Base-by-base conservation (phyloP, 2,329 filamentous ascomycete species). In the Curvularia eragrostidis region DNA sequence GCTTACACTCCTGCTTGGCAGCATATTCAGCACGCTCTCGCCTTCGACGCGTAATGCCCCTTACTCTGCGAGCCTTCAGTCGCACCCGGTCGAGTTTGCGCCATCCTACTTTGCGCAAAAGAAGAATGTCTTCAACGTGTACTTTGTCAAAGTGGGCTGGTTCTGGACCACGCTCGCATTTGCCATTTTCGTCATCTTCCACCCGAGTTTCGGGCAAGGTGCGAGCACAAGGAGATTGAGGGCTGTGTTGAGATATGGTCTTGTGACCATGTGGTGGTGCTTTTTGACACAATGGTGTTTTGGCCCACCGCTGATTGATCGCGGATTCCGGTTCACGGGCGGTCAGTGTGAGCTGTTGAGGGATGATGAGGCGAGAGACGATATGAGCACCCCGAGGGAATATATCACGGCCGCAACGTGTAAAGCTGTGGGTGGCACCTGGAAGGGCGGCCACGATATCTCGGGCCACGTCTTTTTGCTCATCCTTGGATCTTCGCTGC, bases 91-190 rank as follows among this genome's bases (percentile, higher is more conserved):
- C 56, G 73, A 76, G 39, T 76, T 82, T 4, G 85, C 89, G 49
- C 91, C 91, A 2, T 89, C 85, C 74, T 99, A 98, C 82, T 99
- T 99, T 76, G 94, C 95, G 46, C 89, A 89, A 68, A 99, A 99
- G 79, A 85, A 87, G 76, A 99, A 99, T 79, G 69, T 97, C 51
- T 90, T 98, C 84, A 99, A 99, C 75, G 78, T 90, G 46, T 85
- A 93, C 69, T 99, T 98, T 73, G 95, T 99, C 71, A 99, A 99
- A 82, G 83, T 91, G 52, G 94, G 94, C 60, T 99, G 95, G 95
- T 85, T 89, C 48, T 99, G 95, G 95, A 88, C 91, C 28, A 93
- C 91, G 0, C 74, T 86, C 9, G 89, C 91, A 0, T 93, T 97
- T 70, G 77, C 85, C 32, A 76, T 85, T 15, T 91, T 97, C 60